A percentile compares a stretch with the other conserved stretches of the same genome.
Conservation (phyloP, 1,284 basidiomycete species). For the Trichosporon sp. region DNA sequence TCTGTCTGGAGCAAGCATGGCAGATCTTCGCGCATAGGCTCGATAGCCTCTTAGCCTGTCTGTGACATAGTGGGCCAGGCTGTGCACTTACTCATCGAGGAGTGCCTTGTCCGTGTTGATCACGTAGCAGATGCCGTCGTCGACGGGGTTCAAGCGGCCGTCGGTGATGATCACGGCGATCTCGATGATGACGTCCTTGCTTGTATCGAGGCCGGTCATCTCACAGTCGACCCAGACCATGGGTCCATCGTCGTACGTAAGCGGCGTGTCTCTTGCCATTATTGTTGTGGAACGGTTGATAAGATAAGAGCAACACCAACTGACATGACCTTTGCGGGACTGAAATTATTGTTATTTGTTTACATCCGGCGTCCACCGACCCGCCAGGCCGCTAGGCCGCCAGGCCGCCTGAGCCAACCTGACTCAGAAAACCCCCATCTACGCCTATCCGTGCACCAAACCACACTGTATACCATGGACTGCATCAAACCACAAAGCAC, state of each 20-base stretch:
- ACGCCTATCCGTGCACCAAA: too few relatives aligned
- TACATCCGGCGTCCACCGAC: not conserved
- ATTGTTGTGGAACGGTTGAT: not conserved
- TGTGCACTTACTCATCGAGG: slow-evolving; percentile 43
- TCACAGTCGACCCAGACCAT: slow-evolving; percentile 51
- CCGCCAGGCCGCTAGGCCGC: too few relatives aligned
- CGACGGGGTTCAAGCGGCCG: slow-evolving; percentile 50
- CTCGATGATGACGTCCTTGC: slow-evolving; percentile 51
- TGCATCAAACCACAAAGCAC: not conserved
- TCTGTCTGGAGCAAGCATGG: too few relatives aligned
- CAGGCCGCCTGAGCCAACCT: too few relatives aligned
- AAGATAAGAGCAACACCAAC: too few relatives aligned
- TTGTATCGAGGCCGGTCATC: slow-evolving; percentile 51
- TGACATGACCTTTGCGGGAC: too few relatives aligned
- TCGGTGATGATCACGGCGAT: slow-evolving; percentile 55
- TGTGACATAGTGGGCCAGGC: too few relatives aligned
- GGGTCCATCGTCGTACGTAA: slow-evolving; percentile 45
- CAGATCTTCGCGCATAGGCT: too few relatives aligned
- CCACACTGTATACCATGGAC: too few relatives aligned
- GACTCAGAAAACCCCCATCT: too few relatives aligned
- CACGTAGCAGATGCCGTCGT: slow-evolving; percentile 52
- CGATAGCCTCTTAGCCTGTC: too few relatives aligned
- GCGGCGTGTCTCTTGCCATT: slow-evolving; percentile 12
- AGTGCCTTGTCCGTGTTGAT: slow-evolving; percentile 51
- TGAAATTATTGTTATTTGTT: not conserved